These are phyloP conservation scores for Macrophomina phaseolina DNA, from an alignment of 2,329 filamentous ascomycete species.

Conservation along the genomic window DNA sequence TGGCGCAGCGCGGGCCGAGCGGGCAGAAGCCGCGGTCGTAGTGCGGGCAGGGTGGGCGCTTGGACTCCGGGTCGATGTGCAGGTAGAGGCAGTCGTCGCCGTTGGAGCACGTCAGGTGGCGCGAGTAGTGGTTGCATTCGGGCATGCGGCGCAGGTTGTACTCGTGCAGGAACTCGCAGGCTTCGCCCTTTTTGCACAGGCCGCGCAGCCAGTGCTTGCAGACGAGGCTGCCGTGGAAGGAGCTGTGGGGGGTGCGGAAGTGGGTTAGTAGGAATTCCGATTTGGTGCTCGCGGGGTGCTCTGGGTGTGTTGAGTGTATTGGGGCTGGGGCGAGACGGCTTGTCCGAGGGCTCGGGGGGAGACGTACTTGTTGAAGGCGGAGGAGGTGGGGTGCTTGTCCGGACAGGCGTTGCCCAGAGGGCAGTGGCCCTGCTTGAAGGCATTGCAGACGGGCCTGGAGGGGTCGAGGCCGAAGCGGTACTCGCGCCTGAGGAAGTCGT, in stretches of 20 bases:
- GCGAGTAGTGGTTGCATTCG: conserved; percentile 94
- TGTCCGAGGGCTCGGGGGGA: conserved; percentile 34
- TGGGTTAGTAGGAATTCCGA: neutral
- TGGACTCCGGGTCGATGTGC: conserved; percentile 82
- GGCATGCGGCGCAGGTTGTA: conserved; percentile 99
- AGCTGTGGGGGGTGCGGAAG: conserved; percentile 29
- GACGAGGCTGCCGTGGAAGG: conserved; percentile 65
- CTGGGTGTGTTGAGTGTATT: conserved; percentile 23
- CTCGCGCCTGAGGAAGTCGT: conserved; percentile 79
- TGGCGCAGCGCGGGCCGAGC: conserved; percentile 82
- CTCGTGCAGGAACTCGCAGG: conserved; percentile 97
- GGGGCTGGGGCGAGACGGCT: conserved; percentile 30
- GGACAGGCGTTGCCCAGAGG: conserved; percentile 83
- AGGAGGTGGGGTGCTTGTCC: conserved; percentile 73
- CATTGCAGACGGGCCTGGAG: conserved; percentile 74
- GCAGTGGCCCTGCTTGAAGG: conserved; percentile 85
- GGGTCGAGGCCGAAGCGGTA: conserved; percentile 84
- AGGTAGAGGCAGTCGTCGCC: conserved; percentile 96
- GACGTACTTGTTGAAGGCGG: conserved; percentile 68
- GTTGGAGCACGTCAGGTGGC: conserved; percentile 93
- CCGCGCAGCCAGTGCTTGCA: conserved; percentile 99
- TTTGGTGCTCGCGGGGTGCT: no score
- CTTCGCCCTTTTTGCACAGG: conserved; percentile 95
- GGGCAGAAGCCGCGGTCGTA: conserved; percentile 96
- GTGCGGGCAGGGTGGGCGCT: conserved; percentile 68